Conservation (phyloP, 306 rosid species). For the Corylus avellana region DNA sequence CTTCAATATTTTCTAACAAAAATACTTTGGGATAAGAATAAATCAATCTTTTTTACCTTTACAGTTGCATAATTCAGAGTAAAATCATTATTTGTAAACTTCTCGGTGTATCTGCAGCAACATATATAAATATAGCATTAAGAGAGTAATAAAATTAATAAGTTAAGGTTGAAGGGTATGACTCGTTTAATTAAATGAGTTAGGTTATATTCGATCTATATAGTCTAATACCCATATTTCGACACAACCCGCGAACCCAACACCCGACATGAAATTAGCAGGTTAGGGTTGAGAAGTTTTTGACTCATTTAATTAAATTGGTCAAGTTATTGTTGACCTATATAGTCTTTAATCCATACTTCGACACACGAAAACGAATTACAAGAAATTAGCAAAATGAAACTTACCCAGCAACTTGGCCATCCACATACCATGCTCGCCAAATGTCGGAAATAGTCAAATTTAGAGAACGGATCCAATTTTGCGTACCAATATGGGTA, state of each 20-base stretch:
- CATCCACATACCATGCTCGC: slow-evolving; percentile 35
- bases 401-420: slow-evolving; percentile 38
- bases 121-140: not conserved
- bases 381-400: not conserved
- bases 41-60: slow-evolving; percentile 10
- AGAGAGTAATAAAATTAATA: not conserved
- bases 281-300: too few species aligned
- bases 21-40: not conserved
- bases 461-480: slow-evolving; percentile 27
- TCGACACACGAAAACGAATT: not conserved
- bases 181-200: too few species aligned
- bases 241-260: too few species aligned
- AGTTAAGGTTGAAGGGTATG: too few species aligned
- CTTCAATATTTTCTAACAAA: not conserved
- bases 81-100: slow-evolving; percentile 13
- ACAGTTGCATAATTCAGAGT: slow-evolving; percentile 21
- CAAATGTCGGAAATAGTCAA: slow-evolving; percentile 19
- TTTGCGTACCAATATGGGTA: slow-evolving; percentile 30
- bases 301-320: too few species aligned
- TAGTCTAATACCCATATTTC: too few species aligned
- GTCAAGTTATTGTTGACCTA: too few species aligned
- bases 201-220: too few species aligned
- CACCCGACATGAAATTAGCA: too few species aligned
- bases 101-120: slow-evolving; percentile 30
- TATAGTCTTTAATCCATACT: too few species aligned